Evolutionary conservation across 2,329 filamentous ascomycete genomes (phyloP).

Genomic region (Exophiala oligosperma): DNA sequence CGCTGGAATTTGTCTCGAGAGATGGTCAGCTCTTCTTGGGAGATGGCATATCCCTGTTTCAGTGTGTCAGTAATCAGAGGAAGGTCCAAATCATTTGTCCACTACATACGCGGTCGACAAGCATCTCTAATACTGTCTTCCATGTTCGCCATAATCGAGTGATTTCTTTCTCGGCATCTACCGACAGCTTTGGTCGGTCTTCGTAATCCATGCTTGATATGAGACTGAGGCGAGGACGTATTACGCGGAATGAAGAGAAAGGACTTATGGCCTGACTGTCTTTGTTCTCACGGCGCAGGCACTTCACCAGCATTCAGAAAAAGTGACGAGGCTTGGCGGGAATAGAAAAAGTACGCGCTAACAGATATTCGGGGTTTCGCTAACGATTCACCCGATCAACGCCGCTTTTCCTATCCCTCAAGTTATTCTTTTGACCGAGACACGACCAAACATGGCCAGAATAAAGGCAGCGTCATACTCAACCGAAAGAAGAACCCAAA

Average conservation of each 20-base stretch:
- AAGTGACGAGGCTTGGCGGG: not conserved
- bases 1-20: slow-evolving; percentile 76
- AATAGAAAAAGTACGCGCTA: not conserved
- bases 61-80: slow-evolving; percentile 5
- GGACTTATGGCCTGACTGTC: not conserved
- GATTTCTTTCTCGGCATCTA: slow-evolving; percentile 23
- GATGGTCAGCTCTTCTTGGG: slow-evolving; percentile 85
- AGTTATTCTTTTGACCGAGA: no score
- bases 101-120: slow-evolving; percentile 74
- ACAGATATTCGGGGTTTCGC: no score
- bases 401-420: no score
- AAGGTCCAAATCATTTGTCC: not conserved
- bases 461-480: no score
- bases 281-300: not conserved
- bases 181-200: slow-evolving; percentile 21
- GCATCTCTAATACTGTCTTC: slow-evolving; percentile 94
- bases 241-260: not conserved
- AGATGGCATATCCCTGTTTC: slow-evolving; percentile 82
- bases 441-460: no score
- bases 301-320: not conserved
- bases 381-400: no score
- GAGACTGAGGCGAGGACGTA: not conserved
- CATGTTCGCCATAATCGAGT: slow-evolving; percentile 89
- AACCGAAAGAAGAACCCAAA: no score
- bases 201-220: slow-evolving; percentile 18